Conservation (phyloP, 441 rosid genomes). For the Bocquillonia castaneifolia region DNA sequence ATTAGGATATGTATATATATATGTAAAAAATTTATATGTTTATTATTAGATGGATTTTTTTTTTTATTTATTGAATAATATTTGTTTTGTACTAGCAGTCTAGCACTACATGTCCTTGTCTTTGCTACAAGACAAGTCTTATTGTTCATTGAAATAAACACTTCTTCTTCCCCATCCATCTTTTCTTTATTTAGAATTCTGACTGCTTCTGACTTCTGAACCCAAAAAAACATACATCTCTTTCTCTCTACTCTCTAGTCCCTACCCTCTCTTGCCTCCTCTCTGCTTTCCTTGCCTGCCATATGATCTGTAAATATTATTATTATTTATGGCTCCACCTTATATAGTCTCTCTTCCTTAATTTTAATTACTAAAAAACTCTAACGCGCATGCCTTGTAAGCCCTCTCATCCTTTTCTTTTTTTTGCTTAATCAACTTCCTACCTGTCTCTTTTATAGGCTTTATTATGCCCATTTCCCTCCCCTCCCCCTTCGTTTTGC, state of each 20-base stretch:
- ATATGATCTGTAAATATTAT: neutral
- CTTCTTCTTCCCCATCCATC: neutral
- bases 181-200: conserved; percentile 15
- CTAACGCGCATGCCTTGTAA: conserved; percentile 9
- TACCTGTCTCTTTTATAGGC: neutral
- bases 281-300: conserved; percentile 6
- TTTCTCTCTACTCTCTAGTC: no score
- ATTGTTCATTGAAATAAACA: conserved; percentile 14
- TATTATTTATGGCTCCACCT: conserved; percentile 12
- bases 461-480: no score
- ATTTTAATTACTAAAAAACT: neutral
- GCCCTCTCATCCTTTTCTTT: neutral
- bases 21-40: neutral
- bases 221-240: neutral
- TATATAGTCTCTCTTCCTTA: neutral
- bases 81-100: neutral
- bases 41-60: neutral
- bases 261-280: conserved; percentile 7
- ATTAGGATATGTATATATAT: conserved; percentile 10
- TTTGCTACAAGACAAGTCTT: conserved; percentile 25
- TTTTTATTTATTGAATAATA: no score
- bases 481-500: neutral
- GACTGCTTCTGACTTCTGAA: conserved; percentile 27
- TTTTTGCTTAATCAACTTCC: neutral
- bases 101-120: conserved; percentile 13